Evolutionary conservation across 208 protist genomes (phyloP).

Genomic region (Tritrichomonas foetus): DNA sequence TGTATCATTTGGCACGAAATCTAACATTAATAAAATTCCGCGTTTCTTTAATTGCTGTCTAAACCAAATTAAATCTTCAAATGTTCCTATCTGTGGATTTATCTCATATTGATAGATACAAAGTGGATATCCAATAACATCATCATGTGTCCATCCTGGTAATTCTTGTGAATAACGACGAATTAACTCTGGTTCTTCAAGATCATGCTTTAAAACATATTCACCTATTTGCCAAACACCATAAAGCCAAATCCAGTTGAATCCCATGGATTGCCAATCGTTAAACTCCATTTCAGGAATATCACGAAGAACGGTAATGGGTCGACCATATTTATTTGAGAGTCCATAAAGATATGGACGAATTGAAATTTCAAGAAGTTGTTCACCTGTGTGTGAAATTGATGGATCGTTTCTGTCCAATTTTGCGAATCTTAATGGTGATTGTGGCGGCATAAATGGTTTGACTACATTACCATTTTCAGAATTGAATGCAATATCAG

Average conservation of each 20-base stretch:
- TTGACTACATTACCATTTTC: too few relatives aligned
- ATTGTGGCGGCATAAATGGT: too few relatives aligned
- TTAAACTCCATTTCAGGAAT: conserved; percentile 45
- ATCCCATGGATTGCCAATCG: neutral
- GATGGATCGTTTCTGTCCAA: too few relatives aligned
- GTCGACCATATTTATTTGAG: neutral
- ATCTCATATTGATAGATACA: neutral
- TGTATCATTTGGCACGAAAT: conserved; percentile 45
- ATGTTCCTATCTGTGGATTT: neutral
- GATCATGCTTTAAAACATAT: neutral
- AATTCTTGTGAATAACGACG: neutral
- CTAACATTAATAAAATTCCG: conserved; percentile 43
- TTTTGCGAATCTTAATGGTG: too few relatives aligned
- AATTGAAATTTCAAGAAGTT: conserved; percentile 29
- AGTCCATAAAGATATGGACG: conserved; percentile 44
- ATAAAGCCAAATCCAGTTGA: neutral
- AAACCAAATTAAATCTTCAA: conserved; percentile 19
- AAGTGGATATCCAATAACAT: conserved; percentile 46
- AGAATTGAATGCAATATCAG: too few relatives aligned
- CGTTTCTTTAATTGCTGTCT: neutral
- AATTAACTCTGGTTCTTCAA: neutral
- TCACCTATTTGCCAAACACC: conserved; percentile 37
- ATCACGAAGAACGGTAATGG: conserved; percentile 10
- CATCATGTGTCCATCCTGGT: conserved; percentile 37
- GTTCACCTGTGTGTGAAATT: too few relatives aligned